These are phyloP conservation scores for Pythium monospermum DNA, from an alignment of 352 stramenopile genomes.

Conservation along the genomic window DNA sequence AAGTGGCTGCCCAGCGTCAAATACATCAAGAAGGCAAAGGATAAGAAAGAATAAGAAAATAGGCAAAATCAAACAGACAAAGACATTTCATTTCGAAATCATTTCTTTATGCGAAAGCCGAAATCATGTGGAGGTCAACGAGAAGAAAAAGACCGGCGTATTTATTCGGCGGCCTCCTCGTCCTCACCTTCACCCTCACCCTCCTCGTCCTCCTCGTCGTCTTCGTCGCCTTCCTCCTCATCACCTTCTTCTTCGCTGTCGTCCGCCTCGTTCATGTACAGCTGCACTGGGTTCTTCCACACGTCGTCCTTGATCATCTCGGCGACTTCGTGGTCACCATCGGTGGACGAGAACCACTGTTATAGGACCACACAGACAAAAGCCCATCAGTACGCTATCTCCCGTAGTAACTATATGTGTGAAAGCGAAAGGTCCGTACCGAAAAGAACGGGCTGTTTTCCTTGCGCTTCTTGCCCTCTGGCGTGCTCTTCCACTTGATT, in stretches of 20 bases:
- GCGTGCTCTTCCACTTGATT: slow-evolving; percentile 58
- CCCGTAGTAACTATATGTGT: no score
- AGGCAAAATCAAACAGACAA: neutral
- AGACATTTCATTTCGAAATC: neutral
- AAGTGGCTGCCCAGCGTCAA: slow-evolving; percentile 76
- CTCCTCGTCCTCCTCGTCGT: slow-evolving; percentile 28
- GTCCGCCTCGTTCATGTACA: slow-evolving; percentile 34
- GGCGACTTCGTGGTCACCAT: slow-evolving; percentile 51
- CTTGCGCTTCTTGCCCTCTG: slow-evolving; percentile 43
- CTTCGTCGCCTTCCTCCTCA: slow-evolving; percentile 29
- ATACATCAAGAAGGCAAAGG: slow-evolving; percentile 62
- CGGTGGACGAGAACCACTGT: slow-evolving; percentile 54
- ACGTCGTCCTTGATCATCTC: slow-evolving; percentile 81
- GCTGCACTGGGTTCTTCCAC: slow-evolving; percentile 68
- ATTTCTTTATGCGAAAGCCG: neutral
- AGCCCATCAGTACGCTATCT: no score
- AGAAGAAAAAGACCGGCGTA: neutral
- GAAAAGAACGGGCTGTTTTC: slow-evolving; percentile 50
- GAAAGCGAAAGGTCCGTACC: no score
- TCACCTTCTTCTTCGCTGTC: slow-evolving; percentile 35
- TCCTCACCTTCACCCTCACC: slow-evolving; percentile 18
- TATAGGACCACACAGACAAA: slow-evolving; percentile 1
- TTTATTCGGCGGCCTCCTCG: slow-evolving; percentile 26
- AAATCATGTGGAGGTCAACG: neutral
- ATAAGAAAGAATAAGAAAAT: slow-evolving; percentile 25